These are phyloP conservation scores for Quercus glauca DNA, from an alignment of 306 rosid genomes.

Conservation along the genomic window DNA sequence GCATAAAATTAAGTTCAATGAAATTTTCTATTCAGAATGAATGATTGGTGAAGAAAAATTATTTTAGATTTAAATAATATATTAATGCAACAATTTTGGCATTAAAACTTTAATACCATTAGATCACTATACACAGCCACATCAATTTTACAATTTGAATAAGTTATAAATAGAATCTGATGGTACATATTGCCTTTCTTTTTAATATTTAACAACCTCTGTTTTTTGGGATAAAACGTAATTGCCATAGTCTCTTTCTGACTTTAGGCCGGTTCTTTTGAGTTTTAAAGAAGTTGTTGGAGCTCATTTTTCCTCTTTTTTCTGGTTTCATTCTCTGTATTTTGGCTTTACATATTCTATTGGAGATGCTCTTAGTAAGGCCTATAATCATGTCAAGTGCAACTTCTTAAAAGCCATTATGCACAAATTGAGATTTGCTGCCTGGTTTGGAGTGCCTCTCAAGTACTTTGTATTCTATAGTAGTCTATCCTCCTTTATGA, in stretches of 20 bases:
- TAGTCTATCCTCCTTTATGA: too few species aligned
- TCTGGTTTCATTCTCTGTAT: too few species aligned
- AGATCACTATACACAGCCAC: neutral
- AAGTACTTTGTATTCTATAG: too few species aligned
- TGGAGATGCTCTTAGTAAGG: too few species aligned
- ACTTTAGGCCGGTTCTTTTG: neutral
- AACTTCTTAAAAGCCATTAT: too few species aligned
- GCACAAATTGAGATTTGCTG: too few species aligned
- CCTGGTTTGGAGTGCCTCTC: too few species aligned
- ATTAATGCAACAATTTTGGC: neutral
- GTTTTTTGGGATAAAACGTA: neutral
- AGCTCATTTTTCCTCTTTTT: too few species aligned
- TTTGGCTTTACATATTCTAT: too few species aligned
- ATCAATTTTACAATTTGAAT: neutral
- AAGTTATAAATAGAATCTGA: neutral
- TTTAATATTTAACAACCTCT: neutral
- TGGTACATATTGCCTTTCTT: neutral
- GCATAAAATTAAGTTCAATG: neutral
- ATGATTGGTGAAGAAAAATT: neutral
- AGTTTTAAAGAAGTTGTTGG: too few species aligned
- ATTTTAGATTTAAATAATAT: neutral
- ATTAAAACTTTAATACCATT: neutral
- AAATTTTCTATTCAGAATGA: neutral
- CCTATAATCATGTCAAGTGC: too few species aligned
- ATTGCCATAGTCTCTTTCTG: neutral